phyloP scores from a whole-genome alignment of 192 early-diverging fungal genomes.

The Funneliformis geosporum region DNA sequence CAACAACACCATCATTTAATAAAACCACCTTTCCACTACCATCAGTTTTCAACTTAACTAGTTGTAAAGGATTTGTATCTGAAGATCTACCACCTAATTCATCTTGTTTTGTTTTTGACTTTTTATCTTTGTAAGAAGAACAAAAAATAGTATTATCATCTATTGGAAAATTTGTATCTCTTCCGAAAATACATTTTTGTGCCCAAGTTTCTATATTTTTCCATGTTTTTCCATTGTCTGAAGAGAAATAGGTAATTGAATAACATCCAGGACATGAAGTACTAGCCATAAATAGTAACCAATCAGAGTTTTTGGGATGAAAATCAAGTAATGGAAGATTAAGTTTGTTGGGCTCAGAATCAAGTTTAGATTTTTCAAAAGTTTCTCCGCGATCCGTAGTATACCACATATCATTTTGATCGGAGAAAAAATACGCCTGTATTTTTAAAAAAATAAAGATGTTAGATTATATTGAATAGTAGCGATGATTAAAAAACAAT shows the following conservation, averaged over 20 bases:
- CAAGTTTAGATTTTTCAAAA: conserved; percentile 48
- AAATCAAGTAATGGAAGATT: conserved; percentile 80
- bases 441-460: not conserved
- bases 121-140: conserved; percentile 61
- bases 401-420: conserved; percentile 47
- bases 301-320: conserved; percentile 84
- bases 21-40: conserved; percentile 42
- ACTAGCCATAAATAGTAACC: conserved; percentile 81
- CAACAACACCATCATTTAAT: conserved; percentile 57
- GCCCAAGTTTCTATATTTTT: conserved; percentile 74
- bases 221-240: conserved; percentile 76
- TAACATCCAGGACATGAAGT: conserved; percentile 53
- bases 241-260: conserved; percentile 71
- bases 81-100: conserved; percentile 43
- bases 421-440: conserved; percentile 57
- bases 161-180: conserved; percentile 59
- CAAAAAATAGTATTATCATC: conserved; percentile 77
- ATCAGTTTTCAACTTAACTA: conserved; percentile 55
- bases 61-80: conserved; percentile 67
- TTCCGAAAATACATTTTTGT: conserved; percentile 83
- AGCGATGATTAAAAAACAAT: not conserved
- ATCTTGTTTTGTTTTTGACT: conserved; percentile 50
- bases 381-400: conserved; percentile 62
- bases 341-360: conserved; percentile 66
- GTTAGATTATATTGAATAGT: not conserved